Percentiles rank a stretch among this genome's conserved stretches.
Evolutionary conservation across 768 basidiomycete genomes (phyloP).

Genomic region (Mrakia hoshinonis): DNA sequence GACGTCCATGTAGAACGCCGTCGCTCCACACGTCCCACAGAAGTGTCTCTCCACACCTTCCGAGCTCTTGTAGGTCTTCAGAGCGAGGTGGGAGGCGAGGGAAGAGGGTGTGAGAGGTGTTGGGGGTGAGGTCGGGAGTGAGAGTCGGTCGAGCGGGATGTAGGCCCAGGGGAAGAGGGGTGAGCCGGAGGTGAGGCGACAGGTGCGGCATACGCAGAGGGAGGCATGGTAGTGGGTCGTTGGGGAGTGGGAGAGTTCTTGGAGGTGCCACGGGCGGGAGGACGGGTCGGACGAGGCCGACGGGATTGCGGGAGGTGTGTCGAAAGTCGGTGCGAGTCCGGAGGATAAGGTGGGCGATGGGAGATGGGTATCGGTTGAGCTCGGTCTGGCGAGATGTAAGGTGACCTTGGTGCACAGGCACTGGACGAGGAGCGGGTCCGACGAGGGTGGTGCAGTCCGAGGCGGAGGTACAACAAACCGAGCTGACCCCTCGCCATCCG

Average conservation of each 20-base stretch:
- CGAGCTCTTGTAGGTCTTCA: background rate
- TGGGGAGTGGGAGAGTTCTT: background rate
- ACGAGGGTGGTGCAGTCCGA: background rate
- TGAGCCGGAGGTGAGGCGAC: background rate
- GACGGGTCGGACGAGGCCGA: background rate
- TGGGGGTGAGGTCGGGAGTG: background rate
- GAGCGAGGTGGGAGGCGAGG: background rate
- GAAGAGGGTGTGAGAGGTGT: background rate
- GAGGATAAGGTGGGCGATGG: background rate
- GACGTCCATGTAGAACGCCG: background rate
- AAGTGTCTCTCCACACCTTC: background rate
- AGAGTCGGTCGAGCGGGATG: background rate
- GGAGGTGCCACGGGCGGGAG: background rate
- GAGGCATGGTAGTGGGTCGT: slow-evolving; percentile 8
- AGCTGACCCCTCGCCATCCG: background rate
- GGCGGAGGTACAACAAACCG: background rate
- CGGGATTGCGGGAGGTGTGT: too few species aligned
- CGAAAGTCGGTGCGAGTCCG: background rate
- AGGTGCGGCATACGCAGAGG: slow-evolving; percentile 27
- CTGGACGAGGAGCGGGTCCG: background rate
- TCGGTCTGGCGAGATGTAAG: background rate
- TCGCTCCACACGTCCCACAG: background rate
- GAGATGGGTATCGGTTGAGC: background rate
- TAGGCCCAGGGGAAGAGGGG: slow-evolving; percentile 1
- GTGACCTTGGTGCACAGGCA: background rate